These are phyloP conservation scores for Clitopilus hobsonii DNA, from an alignment of 768 basidiomycete genomes.

Conservation along the genomic window DNA sequence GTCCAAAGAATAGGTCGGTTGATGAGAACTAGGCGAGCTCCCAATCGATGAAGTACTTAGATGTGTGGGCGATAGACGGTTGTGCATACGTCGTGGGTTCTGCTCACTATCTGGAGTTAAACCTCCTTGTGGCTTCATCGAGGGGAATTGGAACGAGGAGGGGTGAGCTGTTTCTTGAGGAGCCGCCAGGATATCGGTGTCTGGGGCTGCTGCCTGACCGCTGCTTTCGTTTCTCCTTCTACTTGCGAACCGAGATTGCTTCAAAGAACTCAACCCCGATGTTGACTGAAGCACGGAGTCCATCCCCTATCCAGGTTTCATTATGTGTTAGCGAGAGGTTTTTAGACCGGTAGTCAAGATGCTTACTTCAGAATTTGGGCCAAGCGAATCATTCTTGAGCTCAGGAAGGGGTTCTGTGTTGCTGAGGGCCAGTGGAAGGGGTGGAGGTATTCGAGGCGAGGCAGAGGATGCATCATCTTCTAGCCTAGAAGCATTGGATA, in stretches of 20 bases:
- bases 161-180: constrained; percentile 23
- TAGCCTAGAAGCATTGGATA: constrained; percentile 17
- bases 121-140: constrained; percentile 15
- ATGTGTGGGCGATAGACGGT: constrained; percentile 26
- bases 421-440: constrained; percentile 2
- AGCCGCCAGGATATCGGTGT: constrained; percentile 7
- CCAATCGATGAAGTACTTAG: constrained; percentile 20
- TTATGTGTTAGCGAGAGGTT: too few relatives aligned
- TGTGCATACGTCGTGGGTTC: constrained; percentile 14
- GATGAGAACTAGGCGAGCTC: constrained; percentile 37
- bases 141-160: constrained; percentile 41
- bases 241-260: constrained; percentile 21
- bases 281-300: constrained; percentile 12
- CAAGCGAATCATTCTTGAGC: neutral
- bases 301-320: too few relatives aligned
- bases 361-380: neutral
- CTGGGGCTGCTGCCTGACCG: constrained; percentile 20
- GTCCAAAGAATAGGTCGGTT: constrained; percentile 55
- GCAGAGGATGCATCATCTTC: constrained; percentile 19
- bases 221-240: constrained; percentile 41
- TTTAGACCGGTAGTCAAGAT: too few relatives aligned
- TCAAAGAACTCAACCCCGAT: constrained; percentile 12
- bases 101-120: constrained; percentile 13
- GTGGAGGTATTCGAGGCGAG: constrained; percentile 6
- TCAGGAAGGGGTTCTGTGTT: constrained; percentile 4